Base-by-base conservation (phyloP, 2,329 filamentous ascomycete genomes). In the Aspergillus tubingensis region DNA sequence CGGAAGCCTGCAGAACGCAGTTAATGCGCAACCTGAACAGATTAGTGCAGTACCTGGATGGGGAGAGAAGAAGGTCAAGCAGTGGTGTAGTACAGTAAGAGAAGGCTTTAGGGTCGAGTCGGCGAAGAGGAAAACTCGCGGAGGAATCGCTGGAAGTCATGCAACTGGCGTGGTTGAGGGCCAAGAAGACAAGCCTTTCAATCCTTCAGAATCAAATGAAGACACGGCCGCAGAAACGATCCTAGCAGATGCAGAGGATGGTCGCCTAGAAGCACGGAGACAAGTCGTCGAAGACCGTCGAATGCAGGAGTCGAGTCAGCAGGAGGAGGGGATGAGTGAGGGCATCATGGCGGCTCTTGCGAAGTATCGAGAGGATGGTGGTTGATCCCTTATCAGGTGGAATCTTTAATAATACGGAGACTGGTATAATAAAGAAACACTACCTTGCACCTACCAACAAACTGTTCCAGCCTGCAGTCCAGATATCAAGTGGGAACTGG, bases 1-100 rank as follows among this genome's bases (percentile, higher is more conserved):
- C 80, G 95, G 95, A 23, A 96, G 91, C 66, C 78, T 99, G 60
- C 87, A 88, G 67, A 91, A 90, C 39, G 94, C 94, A 0, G 83
- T 98, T 61, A 97, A 97, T 74, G 94, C 92, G 1, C 85, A 90
- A 48, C 86, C 91, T 0, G 95, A 98, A 73, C 91, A 96, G 75
- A 84, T 99, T 38, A 86, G 88, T 13, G 80, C 91, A 63, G 87
- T 99, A n/a, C 85, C 88, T 30, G 95, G 95, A 1, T 99, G 93
- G 93, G 95, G 95, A 36, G 91, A 96, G 77, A 92, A 91, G 79
- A 99, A 99, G 77, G 92, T 97, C 21, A 89, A 90, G 76, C 86
- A 87, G 60, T 98, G 94, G 94, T 89, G 85, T 67, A 85, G 82
- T 59, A 89, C 90, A 8, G 90, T 97, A 1, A 86, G 91, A 61